Evolutionary conservation across 1,139 yeast species (phyloP), one percentile per base, ranked within the genome.

Genomic region (Candida sanyaensis): DNA sequence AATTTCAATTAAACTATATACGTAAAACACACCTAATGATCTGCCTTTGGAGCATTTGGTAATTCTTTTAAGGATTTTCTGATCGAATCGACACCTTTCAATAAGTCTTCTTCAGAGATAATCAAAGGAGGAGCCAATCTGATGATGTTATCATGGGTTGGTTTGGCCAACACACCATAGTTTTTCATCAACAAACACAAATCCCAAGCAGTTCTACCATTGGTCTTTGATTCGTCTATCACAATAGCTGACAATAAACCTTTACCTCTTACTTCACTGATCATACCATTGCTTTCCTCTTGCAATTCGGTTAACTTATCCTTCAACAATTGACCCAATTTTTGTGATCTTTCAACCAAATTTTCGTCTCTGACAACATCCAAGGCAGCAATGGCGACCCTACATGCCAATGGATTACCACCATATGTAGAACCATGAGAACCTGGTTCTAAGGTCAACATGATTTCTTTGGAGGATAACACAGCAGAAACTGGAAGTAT

Each of bases 381-480:
- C 60, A 92, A 78, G 12, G 99, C 97, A 53, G 97, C 97, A 66
- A 90, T 86, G 55, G 98, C 96, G 33, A 91, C 97, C 52, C 91
- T 83, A 59, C 96, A 90, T 31, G 97, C 92, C 65, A 92, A 81
- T 55, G 99, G 97, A 73, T 91, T 93, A 68, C 99, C 99, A 69
- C 99, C 99, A 65, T 89, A 92, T 30, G 99, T 92, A 41, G 97
- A 92, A 45, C 98, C 99, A 69, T 92, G 98, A 42, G 97, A 89
- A 50, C 99, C 99, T 38, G 98, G 96, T 58, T 88, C 90, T 60
- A 92, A 81, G 57, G 92, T 84, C 56, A 84, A 80, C 97, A 92
- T 89, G 64, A 92, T 87, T 51, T 91, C 96, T 60, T 76, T 83
- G 33, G 96, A 88, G 2, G 97, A 86, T 56, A 92, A 78, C 12